Conservation (phyloP, 805 yeast species). For the Lachancea nothofagi region DNA sequence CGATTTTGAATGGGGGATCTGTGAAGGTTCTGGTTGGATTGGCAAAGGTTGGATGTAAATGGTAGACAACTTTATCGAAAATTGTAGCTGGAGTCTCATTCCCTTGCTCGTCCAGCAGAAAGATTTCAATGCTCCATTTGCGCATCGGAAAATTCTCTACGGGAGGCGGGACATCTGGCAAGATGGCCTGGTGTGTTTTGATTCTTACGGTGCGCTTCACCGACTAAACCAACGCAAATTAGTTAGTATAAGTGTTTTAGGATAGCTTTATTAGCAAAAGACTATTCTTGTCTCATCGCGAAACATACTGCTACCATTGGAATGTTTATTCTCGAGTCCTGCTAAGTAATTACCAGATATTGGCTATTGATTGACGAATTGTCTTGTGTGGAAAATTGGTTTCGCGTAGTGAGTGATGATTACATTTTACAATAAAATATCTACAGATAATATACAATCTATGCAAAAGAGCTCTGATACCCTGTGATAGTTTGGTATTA, state of each 20-base stretch:
- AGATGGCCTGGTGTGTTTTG: conserved; percentile 77
- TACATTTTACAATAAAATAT: neutral
- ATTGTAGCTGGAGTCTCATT: conserved; percentile 78
- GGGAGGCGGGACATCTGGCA: conserved; percentile 76
- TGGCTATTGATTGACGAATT: neutral
- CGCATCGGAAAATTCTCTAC: conserved; percentile 93
- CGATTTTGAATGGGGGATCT: conserved; percentile 78
- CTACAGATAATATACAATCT: neutral
- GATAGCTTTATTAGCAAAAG: neutral
- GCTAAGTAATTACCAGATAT: neutral
- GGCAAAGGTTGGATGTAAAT: conserved; percentile 89
- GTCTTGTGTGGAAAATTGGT: neutral
- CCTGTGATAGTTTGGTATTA: too few relatives aligned
- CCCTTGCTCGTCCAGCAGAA: conserved; percentile 72
- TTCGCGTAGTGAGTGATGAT: neutral
- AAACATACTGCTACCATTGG: conserved; percentile 8
- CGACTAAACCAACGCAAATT: conserved; percentile 25
- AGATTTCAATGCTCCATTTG: conserved; percentile 79
- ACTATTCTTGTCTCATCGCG: neutral
- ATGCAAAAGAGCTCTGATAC: too few relatives aligned
- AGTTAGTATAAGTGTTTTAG: conserved; percentile 2
- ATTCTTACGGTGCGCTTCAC: conserved; percentile 84
- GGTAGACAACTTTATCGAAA: conserved; percentile 88
- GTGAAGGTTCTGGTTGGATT: conserved; percentile 81
- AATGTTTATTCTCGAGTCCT: neutral